A percentile compares a stretch with the other conserved stretches of the same genome.
phyloP scores from a whole-genome alignment of 176 grass and related monocot genomes.

The Musa acuminata region DNA sequence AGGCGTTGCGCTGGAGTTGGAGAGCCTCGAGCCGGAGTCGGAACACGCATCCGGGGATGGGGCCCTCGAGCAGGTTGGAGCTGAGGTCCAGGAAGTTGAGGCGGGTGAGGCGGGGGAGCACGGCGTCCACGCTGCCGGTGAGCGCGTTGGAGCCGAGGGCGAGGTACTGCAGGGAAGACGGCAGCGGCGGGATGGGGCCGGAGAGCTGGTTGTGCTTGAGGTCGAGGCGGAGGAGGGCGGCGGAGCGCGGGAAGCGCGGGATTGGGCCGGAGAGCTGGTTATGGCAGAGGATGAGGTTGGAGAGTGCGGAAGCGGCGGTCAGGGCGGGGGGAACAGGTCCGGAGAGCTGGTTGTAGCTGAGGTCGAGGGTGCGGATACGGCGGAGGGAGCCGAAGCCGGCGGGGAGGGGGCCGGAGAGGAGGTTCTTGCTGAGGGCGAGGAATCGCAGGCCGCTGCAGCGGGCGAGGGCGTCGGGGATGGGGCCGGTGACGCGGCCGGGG shows the following conservation, averaged over 20 bases:
- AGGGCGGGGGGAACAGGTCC: neutral
- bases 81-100: slow-evolving; percentile 58
- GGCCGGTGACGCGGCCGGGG: slow-evolving; percentile 61
- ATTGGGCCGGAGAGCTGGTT: slow-evolving; percentile 2
- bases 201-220: slow-evolving; percentile 1
- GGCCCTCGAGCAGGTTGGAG: slow-evolving; percentile 76
- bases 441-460: slow-evolving; percentile 54
- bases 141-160: slow-evolving; percentile 5
- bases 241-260: neutral
- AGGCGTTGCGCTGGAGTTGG: slow-evolving; percentile 89
- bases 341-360: slow-evolving; percentile 21
- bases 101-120: neutral
- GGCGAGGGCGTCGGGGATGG: slow-evolving; percentile 42
- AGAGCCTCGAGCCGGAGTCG: slow-evolving; percentile 49
- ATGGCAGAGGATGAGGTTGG: slow-evolving; percentile 8
- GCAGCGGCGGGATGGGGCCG: neutral
- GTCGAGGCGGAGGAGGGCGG: neutral
- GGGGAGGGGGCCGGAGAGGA: slow-evolving; percentile 57
- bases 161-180: slow-evolving; percentile 1
- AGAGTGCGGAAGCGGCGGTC: neutral
- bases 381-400: slow-evolving; percentile 41
- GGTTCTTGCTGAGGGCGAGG: slow-evolving; percentile 89
- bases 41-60: slow-evolving; percentile 54
- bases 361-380: slow-evolving; percentile 34
- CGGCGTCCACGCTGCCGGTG: neutral